phyloP scores from a whole-genome alignment of 1,139 yeast species.

The Candida sanyaensis region DNA sequence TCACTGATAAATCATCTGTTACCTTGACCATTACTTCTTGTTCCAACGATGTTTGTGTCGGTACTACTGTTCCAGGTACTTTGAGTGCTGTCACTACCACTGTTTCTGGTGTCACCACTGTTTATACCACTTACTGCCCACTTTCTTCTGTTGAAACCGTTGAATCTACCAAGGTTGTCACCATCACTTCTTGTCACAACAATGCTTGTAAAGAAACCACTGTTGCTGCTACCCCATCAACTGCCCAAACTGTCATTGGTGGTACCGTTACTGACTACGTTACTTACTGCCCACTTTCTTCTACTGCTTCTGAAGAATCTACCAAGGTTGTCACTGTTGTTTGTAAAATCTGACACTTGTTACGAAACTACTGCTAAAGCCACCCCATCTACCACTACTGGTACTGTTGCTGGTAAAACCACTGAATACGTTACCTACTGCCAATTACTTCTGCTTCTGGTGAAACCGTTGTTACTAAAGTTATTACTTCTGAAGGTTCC shows the following conservation, averaged over 20 bases:
- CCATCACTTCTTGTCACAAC: constrained; percentile 51
- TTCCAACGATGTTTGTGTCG: constrained; percentile 32
- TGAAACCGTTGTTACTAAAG: constrained; percentile 4
- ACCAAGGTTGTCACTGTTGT: constrained; percentile 38
- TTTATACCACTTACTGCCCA: constrained; percentile 22
- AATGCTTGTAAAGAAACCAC: constrained; percentile 30
- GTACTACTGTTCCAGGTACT: constrained; percentile 34
- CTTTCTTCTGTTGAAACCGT: constrained; percentile 24
- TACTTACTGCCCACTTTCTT: constrained; percentile 39
- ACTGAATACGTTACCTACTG: constrained; percentile 39
- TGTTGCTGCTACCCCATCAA: constrained; percentile 29
- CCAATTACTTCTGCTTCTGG: constrained; percentile 19
- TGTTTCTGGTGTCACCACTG: constrained; percentile 22
- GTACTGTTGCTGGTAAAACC: constrained; percentile 22
- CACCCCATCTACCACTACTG: constrained; percentile 24
- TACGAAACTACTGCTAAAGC: constrained; percentile 30
- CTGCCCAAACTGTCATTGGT: constrained; percentile 24
- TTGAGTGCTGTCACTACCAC: constrained; percentile 30
- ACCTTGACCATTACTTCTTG: constrained; percentile 51
- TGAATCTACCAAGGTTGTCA: constrained; percentile 17
- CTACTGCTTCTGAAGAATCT: too few relatives aligned
- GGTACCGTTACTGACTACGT: constrained; percentile 32
- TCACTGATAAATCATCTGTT: constrained; percentile 22
- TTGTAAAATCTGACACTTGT: constrained; percentile 41
- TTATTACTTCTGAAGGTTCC: constrained; percentile 12